Conservation (phyloP, 306 rosid genomes). For the Pyrus pyrifolia region DNA sequence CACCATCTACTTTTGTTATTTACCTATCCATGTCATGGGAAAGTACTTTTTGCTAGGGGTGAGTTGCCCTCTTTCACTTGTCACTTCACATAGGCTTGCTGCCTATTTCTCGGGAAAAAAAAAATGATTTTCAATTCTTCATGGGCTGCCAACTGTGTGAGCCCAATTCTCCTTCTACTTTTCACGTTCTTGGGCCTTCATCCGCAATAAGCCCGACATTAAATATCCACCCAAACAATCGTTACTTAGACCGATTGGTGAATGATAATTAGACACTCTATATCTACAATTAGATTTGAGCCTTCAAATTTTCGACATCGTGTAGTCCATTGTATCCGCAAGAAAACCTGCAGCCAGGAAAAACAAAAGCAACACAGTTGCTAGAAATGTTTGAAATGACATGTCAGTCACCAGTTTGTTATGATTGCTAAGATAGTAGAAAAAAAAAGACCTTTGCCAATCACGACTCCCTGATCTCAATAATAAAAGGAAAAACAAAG, state of each 20-base stretch:
- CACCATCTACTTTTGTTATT: no score
- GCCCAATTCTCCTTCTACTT: no score
- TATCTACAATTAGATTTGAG: slow-evolving; percentile 15
- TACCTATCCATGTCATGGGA: no score
- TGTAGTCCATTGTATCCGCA: slow-evolving; percentile 66
- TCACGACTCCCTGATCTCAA: slow-evolving; percentile 66
- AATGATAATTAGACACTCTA: slow-evolving; percentile 1
- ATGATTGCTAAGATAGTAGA: background rate
- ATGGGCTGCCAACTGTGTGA: no score
- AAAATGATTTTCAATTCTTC: no score
- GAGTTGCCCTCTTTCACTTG: no score
- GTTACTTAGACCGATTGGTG: background rate
- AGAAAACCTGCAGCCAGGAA: slow-evolving; percentile 53
- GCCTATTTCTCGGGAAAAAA: no score
- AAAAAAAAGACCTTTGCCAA: slow-evolving; percentile 56
- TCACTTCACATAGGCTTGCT: no score
- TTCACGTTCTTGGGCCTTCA: no score
- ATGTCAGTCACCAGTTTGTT: background rate
- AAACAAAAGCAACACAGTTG: background rate
- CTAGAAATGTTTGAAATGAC: background rate
- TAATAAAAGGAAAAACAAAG: background rate
- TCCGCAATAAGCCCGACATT: no score
- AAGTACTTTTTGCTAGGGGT: no score
- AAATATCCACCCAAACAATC: no score
- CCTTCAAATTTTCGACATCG: slow-evolving; percentile 48